phyloP scores from a whole-genome alignment of 2,329 filamentous ascomycete species.

The Spiromastix sp. region DNA sequence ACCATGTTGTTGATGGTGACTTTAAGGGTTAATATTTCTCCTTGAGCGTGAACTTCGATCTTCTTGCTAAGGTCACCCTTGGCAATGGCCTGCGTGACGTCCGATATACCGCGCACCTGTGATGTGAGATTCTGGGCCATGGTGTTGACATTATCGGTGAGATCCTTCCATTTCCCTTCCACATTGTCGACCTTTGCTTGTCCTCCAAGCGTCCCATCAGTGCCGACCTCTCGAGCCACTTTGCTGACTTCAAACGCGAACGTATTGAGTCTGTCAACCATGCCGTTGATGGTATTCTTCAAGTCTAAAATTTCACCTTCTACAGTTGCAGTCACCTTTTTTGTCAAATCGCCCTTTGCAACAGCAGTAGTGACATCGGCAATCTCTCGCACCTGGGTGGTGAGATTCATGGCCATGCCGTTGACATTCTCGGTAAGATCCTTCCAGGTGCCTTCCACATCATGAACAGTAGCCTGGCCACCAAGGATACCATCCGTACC shows the following conservation, averaged over 20 bases:
- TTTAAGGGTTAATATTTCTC: conserved; percentile 87
- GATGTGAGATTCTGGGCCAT: conserved; percentile 55
- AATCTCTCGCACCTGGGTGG: conserved; percentile 94
- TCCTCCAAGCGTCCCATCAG: conserved; percentile 53
- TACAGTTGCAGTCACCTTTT: conserved; percentile 91
- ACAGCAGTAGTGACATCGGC: conserved; percentile 94
- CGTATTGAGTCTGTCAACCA: conserved; percentile 55
- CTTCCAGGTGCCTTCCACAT: conserved; percentile 95
- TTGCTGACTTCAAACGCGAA: conserved; percentile 58
- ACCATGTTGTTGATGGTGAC: conserved; percentile 99
- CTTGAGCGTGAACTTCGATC: conserved; percentile 89
- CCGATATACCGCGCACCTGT: conserved; percentile 80
- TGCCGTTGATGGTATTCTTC: conserved; percentile 75
- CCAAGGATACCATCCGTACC: conserved; percentile 90
- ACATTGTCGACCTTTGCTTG: conserved; percentile 56
- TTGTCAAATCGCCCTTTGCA: conserved; percentile 83
- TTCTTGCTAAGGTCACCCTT: conserved; percentile 93
- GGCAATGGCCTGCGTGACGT: conserved; percentile 88
- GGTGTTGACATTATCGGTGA: conserved; percentile 58
- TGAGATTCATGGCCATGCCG: conserved; percentile 96
- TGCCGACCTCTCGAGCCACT: conserved; percentile 55
- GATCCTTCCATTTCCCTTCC: conserved; percentile 56
- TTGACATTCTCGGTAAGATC: conserved; percentile 94
- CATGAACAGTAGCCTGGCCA: conserved; percentile 89
- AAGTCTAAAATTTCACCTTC: conserved; percentile 89